Evolutionary conservation across 2,329 filamentous ascomycete genomes (phyloP), one percentile per base, ranked within the genome.

Genomic region (Cladosporium velox): DNA sequence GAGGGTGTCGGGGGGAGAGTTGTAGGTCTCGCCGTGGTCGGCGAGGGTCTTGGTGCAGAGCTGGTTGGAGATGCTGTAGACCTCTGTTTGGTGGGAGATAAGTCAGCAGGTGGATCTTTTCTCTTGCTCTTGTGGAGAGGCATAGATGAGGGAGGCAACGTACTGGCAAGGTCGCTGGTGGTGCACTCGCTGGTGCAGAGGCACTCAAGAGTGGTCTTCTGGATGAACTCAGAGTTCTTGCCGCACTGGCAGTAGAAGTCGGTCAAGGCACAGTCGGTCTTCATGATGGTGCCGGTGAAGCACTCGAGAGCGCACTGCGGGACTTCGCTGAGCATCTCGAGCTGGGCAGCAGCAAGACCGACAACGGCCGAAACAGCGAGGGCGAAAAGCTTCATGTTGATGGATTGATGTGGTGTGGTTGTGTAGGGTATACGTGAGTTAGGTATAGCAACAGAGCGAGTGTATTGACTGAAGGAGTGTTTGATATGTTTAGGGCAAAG

Each of bases 201-300:
- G 70, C 81, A 83, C 2, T 69, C 67, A 3, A 76, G 72, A 80
- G 78, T 84, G 64, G 76, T 70, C 15, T 73, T 68, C 34, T 72
- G 72, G 69, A 83, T 78, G 38, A 69, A 71, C 26, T 74, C 66
- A 18, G 71, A 71, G 47, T 78, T 78, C 10, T 76, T 79, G 3
- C 78, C 84, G 78, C 85, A 87, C 71, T 84, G 83, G 79, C 85
- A 87, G 60, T 72, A 75, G 52, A 77, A 72, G 74, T 87, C 84
- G 54, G 76, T 78, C 66, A 80, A 66, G 15, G 66, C 69, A 74
- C 85, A 87, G 71, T 81, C 79, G 24, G 81, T 81, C n/a, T 76
- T 73, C 21, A 75, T 73, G 72, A 85, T 79, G 69, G 84, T 83
- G 26, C 77, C 72, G 55, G 76, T 72, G 71, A 86, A 78, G 77